These are phyloP conservation scores for Fusarium nodosum DNA, from an alignment of 2,329 filamentous ascomycete species.

Conservation along the genomic window DNA sequence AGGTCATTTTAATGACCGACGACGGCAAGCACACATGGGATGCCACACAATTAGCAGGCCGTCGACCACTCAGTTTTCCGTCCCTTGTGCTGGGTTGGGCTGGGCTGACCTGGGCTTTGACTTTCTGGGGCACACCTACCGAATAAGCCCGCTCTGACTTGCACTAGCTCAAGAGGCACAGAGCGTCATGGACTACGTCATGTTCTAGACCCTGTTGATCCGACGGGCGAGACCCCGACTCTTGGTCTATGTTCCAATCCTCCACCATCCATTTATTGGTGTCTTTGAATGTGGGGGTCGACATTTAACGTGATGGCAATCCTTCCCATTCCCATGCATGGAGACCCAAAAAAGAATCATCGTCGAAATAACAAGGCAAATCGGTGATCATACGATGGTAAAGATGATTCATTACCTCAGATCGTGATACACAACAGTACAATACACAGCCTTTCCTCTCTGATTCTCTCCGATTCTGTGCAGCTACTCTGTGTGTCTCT, in stretches of 20 bases:
- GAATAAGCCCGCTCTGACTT: not conserved
- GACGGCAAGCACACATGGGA: not conserved
- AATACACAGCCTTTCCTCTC: not conserved
- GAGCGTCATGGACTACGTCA: slow-evolving; percentile 31
- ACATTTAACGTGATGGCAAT: slow-evolving; percentile 8
- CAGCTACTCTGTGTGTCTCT: not conserved
- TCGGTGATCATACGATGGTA: not conserved
- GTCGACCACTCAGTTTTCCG: slow-evolving; percentile 7
- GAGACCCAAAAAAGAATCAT: slow-evolving; percentile 2
- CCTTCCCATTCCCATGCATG: slow-evolving; percentile 2
- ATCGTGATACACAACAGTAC: not conserved
- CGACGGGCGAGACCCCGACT: slow-evolving; percentile 21
- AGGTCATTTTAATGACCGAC: slow-evolving; percentile 7
- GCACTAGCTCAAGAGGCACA: slow-evolving; percentile 6
- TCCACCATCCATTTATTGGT: not conserved
- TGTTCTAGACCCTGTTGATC: slow-evolving; percentile 28
- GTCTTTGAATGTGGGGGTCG: slow-evolving; percentile 8
- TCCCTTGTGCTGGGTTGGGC: slow-evolving; percentile 7
- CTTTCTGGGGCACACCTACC: slow-evolving; percentile 4
- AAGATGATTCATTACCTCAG: slow-evolving; percentile 29
- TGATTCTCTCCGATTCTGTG: not conserved
- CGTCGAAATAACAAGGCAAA: not conserved
- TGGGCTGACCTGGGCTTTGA: not conserved
- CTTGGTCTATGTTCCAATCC: not conserved
- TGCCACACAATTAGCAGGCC: not conserved